Base-by-base conservation (phyloP, 2,329 filamentous ascomycete species). In the Claviceps sp. region DNA sequence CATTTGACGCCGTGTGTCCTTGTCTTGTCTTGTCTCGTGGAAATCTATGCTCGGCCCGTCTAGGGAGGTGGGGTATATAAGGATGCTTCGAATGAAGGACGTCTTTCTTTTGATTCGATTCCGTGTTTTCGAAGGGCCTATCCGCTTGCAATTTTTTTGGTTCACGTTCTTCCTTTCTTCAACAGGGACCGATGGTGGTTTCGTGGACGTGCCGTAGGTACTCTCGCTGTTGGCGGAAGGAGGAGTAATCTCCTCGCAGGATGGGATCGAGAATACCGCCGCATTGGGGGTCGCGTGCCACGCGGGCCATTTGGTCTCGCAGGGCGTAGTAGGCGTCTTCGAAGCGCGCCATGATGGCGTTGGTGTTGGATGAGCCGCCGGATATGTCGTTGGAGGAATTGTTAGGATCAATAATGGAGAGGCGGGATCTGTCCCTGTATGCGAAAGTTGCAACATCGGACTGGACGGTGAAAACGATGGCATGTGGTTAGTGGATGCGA, bases 401-500 rank as follows among this genome's bases (percentile, higher is more conserved):
- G 65, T 97, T 95, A 0, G 93, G 93, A 62, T 98, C 93, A 54
- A 95, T 85, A 60, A 98, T 95, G 8, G 85, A 86, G 1, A 98
- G 74, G 1, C 88, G 81, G 49, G 84, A 75, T 14, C 66, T 67
- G 60, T 83, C 82, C 59, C 77, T 79, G 61, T 84, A 80, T 4
- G 72, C 66, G 50, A 82, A 64, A 1, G 62, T 63, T 34, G 56
- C 64, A 16, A 76, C 73, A 26, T 72, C 62, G 40, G 62, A 66
- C 76, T 79, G 42, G n/a, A 44, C 0, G 18, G 14, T 14, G 5
- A 37, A 30, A 34, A 34, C 9, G 9, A 34, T 34, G 30, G 2
- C 4, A 46, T 26, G 11, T 30, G 14, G 24, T 16, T 45, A 26
- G 43, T 16, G 11, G 13, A 24, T 11, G 37, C 6, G 14, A 34